phyloP scores from a whole-genome alignment of 257 asterid species.

The Phtheirospermum japonicum region DNA sequence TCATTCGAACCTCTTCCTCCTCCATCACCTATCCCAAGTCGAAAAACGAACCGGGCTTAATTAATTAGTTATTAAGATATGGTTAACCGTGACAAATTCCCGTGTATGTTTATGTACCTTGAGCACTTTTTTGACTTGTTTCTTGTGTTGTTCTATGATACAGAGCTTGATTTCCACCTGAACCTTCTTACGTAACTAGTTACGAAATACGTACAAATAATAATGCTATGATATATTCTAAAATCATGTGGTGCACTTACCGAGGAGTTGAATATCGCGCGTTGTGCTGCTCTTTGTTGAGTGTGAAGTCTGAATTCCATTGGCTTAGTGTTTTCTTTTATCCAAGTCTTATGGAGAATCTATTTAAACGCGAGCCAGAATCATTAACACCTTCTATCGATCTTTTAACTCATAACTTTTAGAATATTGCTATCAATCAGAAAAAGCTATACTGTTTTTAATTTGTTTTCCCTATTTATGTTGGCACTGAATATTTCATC shows the following conservation, averaged over 20 bases:
- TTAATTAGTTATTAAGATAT: not conserved
- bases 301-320: slow-evolving; percentile 68
- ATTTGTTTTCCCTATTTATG: too few species aligned
- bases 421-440: too few species aligned
- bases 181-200: not conserved
- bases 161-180: slow-evolving; percentile 54
- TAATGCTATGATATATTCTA: not conserved
- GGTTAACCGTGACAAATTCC: not conserved
- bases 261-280: slow-evolving; percentile 60
- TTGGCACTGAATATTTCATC: too few species aligned
- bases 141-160: slow-evolving; percentile 58
- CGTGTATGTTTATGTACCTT: slow-evolving; percentile 39
- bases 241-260: slow-evolving; percentile 36
- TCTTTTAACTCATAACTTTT: not conserved
- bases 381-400: not conserved
- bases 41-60: not conserved
- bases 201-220: not conserved
- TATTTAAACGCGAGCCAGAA: not conserved
- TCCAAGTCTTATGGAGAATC: slow-evolving; percentile 38
- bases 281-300: slow-evolving; percentile 71
- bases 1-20: slow-evolving; percentile 67
- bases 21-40: slow-evolving; percentile 49
- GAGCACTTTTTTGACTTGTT: slow-evolving; percentile 55
- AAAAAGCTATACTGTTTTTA: too few species aligned
- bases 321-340: slow-evolving; percentile 59